Evolutionary conservation across 2,329 filamentous ascomycete genomes (phyloP).

Genomic region (Tympanopsis confertula): DNA sequence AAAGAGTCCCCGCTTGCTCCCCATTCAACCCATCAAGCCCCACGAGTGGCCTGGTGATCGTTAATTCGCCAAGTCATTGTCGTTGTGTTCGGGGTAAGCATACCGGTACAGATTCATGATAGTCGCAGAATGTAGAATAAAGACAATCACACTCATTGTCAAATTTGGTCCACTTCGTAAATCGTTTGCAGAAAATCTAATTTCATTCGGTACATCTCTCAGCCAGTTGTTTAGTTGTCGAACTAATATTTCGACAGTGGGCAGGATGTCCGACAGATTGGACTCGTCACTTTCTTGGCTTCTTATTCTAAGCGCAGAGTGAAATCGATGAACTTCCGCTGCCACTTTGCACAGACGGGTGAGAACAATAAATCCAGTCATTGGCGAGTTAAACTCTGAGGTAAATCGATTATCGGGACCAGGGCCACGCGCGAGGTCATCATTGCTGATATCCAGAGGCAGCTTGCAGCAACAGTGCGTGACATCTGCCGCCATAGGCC

Average conservation of each 20-base stretch:
- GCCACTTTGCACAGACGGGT: constrained; percentile 3
- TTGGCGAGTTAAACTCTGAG: too few species aligned
- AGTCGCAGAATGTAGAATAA: constrained; percentile 2
- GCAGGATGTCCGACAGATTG: background rate
- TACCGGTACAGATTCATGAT: constrained; percentile 2
- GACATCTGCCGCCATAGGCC: constrained; percentile 3
- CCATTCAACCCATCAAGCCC: too few species aligned
- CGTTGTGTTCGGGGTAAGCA: too few species aligned
- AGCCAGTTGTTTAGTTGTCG: constrained; percentile 3
- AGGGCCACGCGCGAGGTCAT: background rate
- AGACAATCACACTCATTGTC: constrained; percentile 4
- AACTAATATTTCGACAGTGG: constrained; percentile 2
- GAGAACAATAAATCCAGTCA: constrained; percentile 3
- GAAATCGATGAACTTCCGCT: constrained; percentile 1
- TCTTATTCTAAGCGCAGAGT: background rate
- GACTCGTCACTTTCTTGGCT: background rate
- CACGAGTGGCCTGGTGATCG: too few species aligned
- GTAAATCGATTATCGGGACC: background rate
- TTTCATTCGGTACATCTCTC: constrained; percentile 1
- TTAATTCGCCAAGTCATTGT: too few species aligned
- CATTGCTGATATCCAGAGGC: constrained; percentile 2
- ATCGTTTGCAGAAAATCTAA: constrained; percentile 4
- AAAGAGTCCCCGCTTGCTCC: too few species aligned
- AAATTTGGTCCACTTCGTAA: constrained; percentile 2
- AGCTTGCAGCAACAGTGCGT: constrained; percentile 3